Evolutionary conservation across 768 basidiomycete species (phyloP).

Genomic region (Phanerochaete sordida): DNA sequence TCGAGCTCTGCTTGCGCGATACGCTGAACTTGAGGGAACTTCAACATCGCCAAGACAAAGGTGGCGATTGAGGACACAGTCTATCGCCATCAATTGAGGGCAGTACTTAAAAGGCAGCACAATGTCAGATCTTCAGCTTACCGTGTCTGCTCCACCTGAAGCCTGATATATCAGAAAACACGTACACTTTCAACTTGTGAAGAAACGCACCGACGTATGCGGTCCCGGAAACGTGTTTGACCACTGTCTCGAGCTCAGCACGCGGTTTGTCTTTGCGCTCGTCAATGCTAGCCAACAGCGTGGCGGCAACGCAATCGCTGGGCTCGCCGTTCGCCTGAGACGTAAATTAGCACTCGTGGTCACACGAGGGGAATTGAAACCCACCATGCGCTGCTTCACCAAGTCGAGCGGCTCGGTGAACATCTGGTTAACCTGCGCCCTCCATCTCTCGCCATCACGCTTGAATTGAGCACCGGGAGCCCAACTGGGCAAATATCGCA

Average conservation of each 20-base stretch:
- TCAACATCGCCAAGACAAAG: neutral
- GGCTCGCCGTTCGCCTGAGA: neutral
- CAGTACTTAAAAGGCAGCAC: too few species aligned
- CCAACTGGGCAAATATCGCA: neutral
- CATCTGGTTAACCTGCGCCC: neutral
- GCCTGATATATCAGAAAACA: neutral
- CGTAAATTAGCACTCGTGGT: neutral
- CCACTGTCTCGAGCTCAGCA: neutral
- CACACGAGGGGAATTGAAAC: neutral
- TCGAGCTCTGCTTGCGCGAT: slow-evolving; percentile 27
- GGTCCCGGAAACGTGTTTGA: neutral
- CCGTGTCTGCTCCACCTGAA: neutral
- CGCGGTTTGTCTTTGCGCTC: neutral
- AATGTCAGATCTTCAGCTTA: neutral
- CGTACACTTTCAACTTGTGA: too few species aligned
- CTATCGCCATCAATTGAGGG: slow-evolving; percentile 10
- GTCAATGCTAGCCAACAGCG: neutral
- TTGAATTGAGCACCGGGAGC: slow-evolving; percentile 1
- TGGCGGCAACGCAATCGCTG: neutral
- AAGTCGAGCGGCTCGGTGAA: neutral
- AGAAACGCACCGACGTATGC: neutral
- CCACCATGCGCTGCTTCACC: neutral
- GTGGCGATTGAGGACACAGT: slow-evolving; percentile 18
- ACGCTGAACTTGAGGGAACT: slow-evolving; percentile 13
- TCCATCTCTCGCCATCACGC: neutral